These are phyloP conservation scores for Phialemoniopsis sp. DNA, from an alignment of 2,329 filamentous ascomycete species.

Conservation along the genomic window DNA sequence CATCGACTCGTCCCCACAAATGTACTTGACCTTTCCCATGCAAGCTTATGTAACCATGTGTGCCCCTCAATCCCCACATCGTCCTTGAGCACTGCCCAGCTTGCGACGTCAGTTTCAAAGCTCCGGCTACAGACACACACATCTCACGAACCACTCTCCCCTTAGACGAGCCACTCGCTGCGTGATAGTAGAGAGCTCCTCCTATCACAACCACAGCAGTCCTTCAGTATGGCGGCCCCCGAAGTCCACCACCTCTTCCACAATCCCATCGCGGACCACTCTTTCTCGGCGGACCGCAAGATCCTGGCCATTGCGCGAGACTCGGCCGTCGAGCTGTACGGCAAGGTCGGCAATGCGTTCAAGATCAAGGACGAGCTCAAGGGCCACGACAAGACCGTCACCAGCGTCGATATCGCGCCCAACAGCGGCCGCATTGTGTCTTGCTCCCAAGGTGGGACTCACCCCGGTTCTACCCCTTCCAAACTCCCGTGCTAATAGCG, in stretches of 20 bases:
- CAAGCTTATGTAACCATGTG: no score
- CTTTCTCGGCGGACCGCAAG: slow-evolving; percentile 88
- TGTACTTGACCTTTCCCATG: no score
- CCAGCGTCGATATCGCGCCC: slow-evolving; percentile 91
- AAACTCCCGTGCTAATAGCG: slow-evolving; percentile 2
- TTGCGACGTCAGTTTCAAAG: no score
- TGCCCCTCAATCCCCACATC: no score
- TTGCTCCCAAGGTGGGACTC: slow-evolving; percentile 78
- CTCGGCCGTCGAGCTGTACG: slow-evolving; percentile 85
- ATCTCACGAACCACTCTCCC: no score
- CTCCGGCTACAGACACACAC: no score
- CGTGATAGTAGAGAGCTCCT: slow-evolving; percentile 97
- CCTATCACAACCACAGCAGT: slow-evolving; percentile 59
- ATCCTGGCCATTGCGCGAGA: slow-evolving; percentile 90
- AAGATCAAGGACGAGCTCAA: slow-evolving; percentile 87
- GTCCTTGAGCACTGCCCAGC: no score
- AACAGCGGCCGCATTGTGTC: slow-evolving; percentile 91
- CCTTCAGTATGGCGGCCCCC: slow-evolving; percentile 67
- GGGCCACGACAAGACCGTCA: slow-evolving; percentile 96
- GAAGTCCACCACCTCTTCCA: slow-evolving; percentile 98
- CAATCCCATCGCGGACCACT: slow-evolving; percentile 93
- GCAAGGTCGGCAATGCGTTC: slow-evolving; percentile 68
- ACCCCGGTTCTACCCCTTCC: neutral
- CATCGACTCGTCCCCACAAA: no score
- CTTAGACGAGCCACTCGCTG: neutral